Percentiles rank a stretch among this genome's conserved stretches.
These are phyloP conservation scores for Termitomyces sp. DNA, from an alignment of 768 basidiomycete genomes.

Conservation along the genomic window DNA sequence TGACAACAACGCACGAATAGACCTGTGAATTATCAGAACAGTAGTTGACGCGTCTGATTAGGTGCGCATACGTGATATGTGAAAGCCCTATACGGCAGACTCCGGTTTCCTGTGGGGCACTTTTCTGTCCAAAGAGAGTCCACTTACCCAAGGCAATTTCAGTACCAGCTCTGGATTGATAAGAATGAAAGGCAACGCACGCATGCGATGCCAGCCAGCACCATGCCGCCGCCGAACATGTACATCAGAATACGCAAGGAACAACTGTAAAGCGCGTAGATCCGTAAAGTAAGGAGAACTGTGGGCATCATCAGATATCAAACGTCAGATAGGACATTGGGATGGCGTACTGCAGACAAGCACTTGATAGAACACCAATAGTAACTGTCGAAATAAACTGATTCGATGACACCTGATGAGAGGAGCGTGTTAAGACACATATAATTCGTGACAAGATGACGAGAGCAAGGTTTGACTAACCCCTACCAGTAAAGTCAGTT, in stretches of 20 bases:
- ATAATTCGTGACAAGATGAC: not conserved
- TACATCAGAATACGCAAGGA: slow-evolving; percentile 35
- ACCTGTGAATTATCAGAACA: not conserved
- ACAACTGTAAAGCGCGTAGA: slow-evolving; percentile 47
- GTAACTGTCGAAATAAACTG: slow-evolving; percentile 37
- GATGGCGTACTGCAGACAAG: slow-evolving; percentile 42
- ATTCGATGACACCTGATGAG: slow-evolving; percentile 38
- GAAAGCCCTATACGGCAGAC: too few relatives aligned
- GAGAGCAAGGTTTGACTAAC: slow-evolving; percentile 7
- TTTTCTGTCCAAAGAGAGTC: too few relatives aligned
- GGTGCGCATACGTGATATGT: too few relatives aligned
- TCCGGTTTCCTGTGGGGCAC: too few relatives aligned
- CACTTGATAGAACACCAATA: slow-evolving; percentile 43
- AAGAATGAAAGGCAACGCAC: too few relatives aligned
- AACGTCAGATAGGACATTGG: not conserved
- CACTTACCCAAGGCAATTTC: too few relatives aligned
- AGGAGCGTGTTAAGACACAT: not conserved
- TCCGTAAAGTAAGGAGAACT: slow-evolving; percentile 47
- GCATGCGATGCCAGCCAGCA: too few relatives aligned
- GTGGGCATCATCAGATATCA: not conserved
- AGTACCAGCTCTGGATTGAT: too few relatives aligned
- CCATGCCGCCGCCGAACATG: slow-evolving; percentile 29
- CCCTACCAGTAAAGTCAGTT: slow-evolving; percentile 11
- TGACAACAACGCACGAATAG: not conserved
- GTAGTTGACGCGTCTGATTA: not conserved